A percentile compares a stretch with the other conserved stretches of the same genome.
Evolutionary conservation across 768 basidiomycete genomes (phyloP).

Genomic region (Pleurotus tuoliensis): DNA sequence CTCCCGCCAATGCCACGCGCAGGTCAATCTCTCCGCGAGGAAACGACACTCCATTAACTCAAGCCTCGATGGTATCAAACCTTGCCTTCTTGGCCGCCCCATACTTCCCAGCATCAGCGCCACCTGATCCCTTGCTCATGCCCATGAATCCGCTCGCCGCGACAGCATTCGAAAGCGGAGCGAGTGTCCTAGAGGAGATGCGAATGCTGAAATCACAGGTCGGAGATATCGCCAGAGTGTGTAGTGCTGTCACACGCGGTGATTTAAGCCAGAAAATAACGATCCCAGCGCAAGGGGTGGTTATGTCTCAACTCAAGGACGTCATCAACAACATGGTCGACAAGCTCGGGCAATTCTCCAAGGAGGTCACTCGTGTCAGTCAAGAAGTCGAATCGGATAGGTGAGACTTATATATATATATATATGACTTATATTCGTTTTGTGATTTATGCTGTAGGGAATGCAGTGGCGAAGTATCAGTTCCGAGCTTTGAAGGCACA

Average conservation of each 20-base stretch:
- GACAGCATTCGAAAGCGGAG: constrained; percentile 51
- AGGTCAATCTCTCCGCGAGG: constrained; percentile 33
- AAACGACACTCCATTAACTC: constrained; percentile 27
- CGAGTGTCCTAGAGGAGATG: constrained; percentile 67
- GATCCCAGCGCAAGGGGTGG: no score
- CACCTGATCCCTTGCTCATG: constrained; percentile 30
- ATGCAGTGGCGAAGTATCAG: constrained; percentile 81
- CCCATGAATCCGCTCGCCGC: constrained; percentile 30
- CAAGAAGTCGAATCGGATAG: constrained; percentile 46
- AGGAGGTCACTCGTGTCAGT: no score
- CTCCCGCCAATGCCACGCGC: constrained; percentile 13
- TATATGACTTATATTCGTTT: not conserved
- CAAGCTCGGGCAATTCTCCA: no score
- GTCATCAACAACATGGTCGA: no score
- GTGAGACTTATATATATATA: constrained; percentile 24
- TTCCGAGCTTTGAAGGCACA: constrained; percentile 83
- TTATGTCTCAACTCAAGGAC: no score
- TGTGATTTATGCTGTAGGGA: constrained; percentile 58
- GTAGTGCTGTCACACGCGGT: constrained; percentile 66
- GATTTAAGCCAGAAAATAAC: constrained; percentile 54
- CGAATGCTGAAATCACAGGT: constrained; percentile 63
- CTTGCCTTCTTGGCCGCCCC: constrained; percentile 8
- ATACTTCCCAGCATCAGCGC: constrained; percentile 10
- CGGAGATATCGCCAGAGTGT: constrained; percentile 66
- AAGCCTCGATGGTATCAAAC: constrained; percentile 27